Evolutionary conservation across 2,329 filamentous ascomycete species (phyloP), one percentile per base, ranked within the genome.

Genomic region (Fusarium sp.): DNA sequence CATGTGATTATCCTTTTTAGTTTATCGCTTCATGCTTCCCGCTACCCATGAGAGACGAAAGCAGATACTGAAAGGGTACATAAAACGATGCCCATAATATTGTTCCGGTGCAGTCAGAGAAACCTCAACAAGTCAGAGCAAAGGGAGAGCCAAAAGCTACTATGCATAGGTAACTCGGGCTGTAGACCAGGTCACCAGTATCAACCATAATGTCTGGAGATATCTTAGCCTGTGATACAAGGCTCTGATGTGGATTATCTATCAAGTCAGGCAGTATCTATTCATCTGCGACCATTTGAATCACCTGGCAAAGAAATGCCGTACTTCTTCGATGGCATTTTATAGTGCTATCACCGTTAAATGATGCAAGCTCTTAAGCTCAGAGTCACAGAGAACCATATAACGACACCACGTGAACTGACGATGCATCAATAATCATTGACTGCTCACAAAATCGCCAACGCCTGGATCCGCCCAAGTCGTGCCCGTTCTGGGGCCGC

Each of bases 381-480:
- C 18, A 39, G 31, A 28, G 38, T n/a, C 17, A n/a, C n/a, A 28
- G 13, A 36, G 31, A 22, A 36, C 42, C 48, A 36, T 33, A 22
- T 28, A 38, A 26, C 38, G 24, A 41, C 33, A 22, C 31, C 42
- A 28, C n/a, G 33, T 33, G 33, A 24, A 49, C 28, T 49, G n/a
- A 47, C 35, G 35, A 31, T 28, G 31, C 28, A 28, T 47, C 20
- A 18, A 36, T 41, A 28, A 33, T 68, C 51, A 28, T 45, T 44
- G 49, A 52, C 45, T 45, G 26, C 56, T 45, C n/a, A 39, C 28
- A 60, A 44, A 52, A 24, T 52, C 42, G 26, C 36, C 62, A 55
- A 51, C 39, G 49, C 18, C 41, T 60, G 60, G 56, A 42, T 66
- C 55, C 67, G 54, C 52, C 41, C 41, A 60, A 65, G 49, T 66